Conservation (phyloP, 768 basidiomycete genomes). For the Cystobasidiopsis lactophilus region DNA sequence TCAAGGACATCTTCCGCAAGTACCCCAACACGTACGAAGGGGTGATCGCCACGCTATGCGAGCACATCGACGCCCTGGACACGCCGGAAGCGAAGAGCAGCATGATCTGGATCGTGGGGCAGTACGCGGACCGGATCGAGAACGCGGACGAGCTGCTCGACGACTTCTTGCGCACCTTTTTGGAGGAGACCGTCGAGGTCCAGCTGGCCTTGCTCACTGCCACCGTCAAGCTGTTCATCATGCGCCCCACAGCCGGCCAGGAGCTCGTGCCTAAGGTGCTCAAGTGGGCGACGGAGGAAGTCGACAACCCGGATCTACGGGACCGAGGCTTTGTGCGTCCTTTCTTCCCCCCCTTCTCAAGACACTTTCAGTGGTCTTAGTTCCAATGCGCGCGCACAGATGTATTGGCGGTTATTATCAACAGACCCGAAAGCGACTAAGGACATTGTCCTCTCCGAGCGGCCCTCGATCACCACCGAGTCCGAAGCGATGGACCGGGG, state of each 20-base stretch:
- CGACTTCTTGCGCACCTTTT: conserved; percentile 64
- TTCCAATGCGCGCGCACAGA: too few relatives aligned
- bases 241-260: conserved; percentile 69
- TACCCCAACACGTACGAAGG: conserved; percentile 95
- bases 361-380: too few relatives aligned
- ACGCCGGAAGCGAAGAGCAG: conserved; percentile 93
- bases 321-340: conserved; percentile 54
- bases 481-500: conserved; percentile 94
- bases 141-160: conserved; percentile 90
- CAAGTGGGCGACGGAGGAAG: conserved; percentile 90
- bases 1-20: conserved; percentile 88
- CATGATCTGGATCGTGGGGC: conserved; percentile 95
- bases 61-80: conserved; percentile 72
- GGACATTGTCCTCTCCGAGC: conserved; percentile 75
- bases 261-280: conserved; percentile 81
- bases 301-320: conserved; percentile 91
- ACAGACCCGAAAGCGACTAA: conserved; percentile 72
- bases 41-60: conserved; percentile 79
- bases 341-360: too few relatives aligned
- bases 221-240: conserved; percentile 84
- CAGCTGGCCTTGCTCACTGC: conserved; percentile 88
- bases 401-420: conserved; percentile 96
- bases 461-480: conserved; percentile 92
- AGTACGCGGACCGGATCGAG: conserved; percentile 85
- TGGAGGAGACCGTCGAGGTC: conserved; percentile 89